Conservation (phyloP, 257 asterid species). For the Scutellaria minor region DNA sequence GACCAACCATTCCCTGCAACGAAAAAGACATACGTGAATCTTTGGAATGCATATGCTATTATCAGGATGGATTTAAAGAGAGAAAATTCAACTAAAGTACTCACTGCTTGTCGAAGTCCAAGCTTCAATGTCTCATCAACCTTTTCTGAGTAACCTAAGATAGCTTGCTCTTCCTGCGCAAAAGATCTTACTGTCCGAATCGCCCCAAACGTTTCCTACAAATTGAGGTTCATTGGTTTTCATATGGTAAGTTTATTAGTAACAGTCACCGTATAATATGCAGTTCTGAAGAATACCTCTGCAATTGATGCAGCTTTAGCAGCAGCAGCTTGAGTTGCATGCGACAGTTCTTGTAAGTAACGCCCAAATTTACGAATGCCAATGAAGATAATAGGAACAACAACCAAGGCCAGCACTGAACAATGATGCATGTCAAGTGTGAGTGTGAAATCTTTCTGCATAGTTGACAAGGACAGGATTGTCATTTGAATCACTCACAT, state of each 20-base stretch:
- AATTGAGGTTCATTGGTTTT: neutral
- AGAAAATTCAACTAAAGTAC: constrained; percentile 36
- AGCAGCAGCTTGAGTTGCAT: constrained; percentile 90
- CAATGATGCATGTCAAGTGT: constrained; percentile 9
- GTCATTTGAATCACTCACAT: constrained; percentile 38
- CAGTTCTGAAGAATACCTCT: constrained; percentile 62
- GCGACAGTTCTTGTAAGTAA: constrained; percentile 78
- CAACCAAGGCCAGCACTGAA: constrained; percentile 80
- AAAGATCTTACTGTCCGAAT: constrained; percentile 88
- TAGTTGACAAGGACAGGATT: neutral
- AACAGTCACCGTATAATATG: no score
- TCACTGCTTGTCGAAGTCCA: constrained; percentile 85
- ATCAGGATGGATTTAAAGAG: neutral
- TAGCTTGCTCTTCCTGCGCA: constrained; percentile 79
- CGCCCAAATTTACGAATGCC: constrained; percentile 77
- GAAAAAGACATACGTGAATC: constrained; percentile 25
- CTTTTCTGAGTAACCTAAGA: constrained; percentile 72
- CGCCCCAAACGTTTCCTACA: constrained; percentile 87
- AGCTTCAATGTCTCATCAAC: constrained; percentile 84
- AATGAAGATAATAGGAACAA: constrained; percentile 74
- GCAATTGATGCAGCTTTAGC: constrained; percentile 89
- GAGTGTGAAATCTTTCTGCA: neutral
- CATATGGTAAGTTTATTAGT: neutral
- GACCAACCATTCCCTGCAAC: constrained; percentile 68
- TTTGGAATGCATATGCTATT: neutral